Base-by-base conservation (phyloP, 148 eudicot species). In the Vaccinium vitisidaea region DNA sequence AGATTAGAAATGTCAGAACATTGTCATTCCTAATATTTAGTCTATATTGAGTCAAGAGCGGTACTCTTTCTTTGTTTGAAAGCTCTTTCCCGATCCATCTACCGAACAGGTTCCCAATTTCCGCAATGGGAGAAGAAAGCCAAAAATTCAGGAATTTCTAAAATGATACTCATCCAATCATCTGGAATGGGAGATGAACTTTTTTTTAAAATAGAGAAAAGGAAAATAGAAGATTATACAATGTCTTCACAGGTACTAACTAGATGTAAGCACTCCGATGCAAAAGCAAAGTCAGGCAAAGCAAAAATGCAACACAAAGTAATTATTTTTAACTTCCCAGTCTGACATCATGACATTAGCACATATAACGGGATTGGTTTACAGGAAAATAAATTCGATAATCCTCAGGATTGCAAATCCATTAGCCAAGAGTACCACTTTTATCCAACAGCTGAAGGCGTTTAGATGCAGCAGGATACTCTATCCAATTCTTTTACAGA, bases 181-280 rank as follows among this genome's bases (percentile, higher is more conserved):
- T 69, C 43, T 32, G 16, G 14, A 70, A 70, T 30, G 75, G 4
- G 32, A 30, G 43, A 30, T 5, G 23, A 10, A 5, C 1, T 49
- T 21, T n/a, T 0, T 0, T 14, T 76, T 48, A 4, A 49, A n/a
- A 32, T 76, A 0, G 13, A 13, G 78, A 19, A 76, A 76, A 48
- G 16, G 53, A 21, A 48, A 48, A 23, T 76, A 76, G 55, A 76
- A 76, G 56, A 76, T n/a, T 16, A 76, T 76, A 76, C 79, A 55
- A 48, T 19, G 55, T 76, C 55, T n/a, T 19, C 49, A 76, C 55
- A 21, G 54, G 79, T 48, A 2, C 21, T 5, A 18, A 16, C 49
- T 36, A 39, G 0, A 74, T 18, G 21, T 36, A 74, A 73, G 16
- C 48, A 39, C 1, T 36, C 39, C 10, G 16, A 32, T 69, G 5